Conservation (phyloP, 2,329 filamentous ascomycete species). For the Stylonectria norvegica region DNA sequence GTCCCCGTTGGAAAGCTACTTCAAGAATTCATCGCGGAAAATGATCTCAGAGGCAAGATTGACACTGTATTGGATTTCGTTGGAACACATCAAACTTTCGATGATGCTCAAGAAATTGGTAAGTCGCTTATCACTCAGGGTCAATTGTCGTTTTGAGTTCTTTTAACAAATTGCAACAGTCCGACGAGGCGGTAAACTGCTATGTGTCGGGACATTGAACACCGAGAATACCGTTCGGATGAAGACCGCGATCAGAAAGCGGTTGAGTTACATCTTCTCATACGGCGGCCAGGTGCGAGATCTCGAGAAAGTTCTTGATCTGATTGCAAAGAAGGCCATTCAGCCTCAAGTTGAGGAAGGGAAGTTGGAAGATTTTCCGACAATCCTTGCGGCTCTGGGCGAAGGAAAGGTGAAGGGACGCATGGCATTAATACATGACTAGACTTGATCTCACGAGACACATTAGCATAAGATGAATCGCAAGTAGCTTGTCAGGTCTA, state of each 20-base stretch:
- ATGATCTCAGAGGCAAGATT: slow-evolving; percentile 5
- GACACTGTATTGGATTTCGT: slow-evolving; percentile 21
- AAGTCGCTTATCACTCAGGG: background rate
- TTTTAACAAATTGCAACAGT: no score
- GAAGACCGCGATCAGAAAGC: slow-evolving; percentile 42
- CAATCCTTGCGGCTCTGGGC: slow-evolving; percentile 5
- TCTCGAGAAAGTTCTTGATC: slow-evolving; percentile 31
- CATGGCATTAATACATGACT: slow-evolving; percentile 8
- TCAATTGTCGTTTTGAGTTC: background rate
- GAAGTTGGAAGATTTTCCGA: slow-evolving; percentile 14
- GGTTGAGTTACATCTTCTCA: slow-evolving; percentile 40
- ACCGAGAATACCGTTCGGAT: slow-evolving; percentile 40
- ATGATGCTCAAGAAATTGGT: slow-evolving; percentile 23
- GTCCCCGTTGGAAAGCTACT: slow-evolving; percentile 13
- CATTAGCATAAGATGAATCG: no score
- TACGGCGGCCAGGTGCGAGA: slow-evolving; percentile 41
- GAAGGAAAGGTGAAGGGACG: slow-evolving; percentile 10
- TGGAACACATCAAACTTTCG: slow-evolving; percentile 21
- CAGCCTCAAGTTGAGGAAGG: slow-evolving; percentile 11
- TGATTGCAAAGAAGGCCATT: slow-evolving; percentile 12
- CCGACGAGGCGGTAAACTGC: slow-evolving; percentile 30
- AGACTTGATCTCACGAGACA: slow-evolving; percentile 20
- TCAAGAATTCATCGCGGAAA: slow-evolving; percentile 9
- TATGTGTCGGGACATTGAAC: slow-evolving; percentile 40
- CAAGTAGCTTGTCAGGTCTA: no score